Conservation (phyloP, 2,329 filamentous ascomycete species). For the Ploettnerulaceae sp. region DNA sequence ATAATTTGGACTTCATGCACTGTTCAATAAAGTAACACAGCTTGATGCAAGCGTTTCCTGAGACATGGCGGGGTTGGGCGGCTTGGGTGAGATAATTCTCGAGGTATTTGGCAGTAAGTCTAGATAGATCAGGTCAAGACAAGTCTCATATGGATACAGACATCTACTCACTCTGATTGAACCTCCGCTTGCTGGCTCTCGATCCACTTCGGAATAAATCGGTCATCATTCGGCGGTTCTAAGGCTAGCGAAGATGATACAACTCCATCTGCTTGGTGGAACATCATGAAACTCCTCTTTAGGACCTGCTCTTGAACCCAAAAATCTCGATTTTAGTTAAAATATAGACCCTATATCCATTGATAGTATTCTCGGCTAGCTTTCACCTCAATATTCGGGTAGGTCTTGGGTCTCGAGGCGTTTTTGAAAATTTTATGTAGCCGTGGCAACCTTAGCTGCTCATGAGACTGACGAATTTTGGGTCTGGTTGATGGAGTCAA, state of each 20-base stretch:
- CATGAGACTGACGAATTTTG: no score
- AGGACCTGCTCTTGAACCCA: no score
- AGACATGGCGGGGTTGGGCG: slow-evolving; percentile 48
- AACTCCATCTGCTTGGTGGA: background rate
- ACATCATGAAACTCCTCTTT: no score
- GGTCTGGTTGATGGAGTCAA: no score
- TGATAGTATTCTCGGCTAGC: no score
- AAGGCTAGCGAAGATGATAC: background rate
- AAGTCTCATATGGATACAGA: slow-evolving; percentile 15
- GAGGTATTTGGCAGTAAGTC: slow-evolving; percentile 23
- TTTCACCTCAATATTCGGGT: no score
- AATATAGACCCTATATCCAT: no score
- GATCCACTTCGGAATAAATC: slow-evolving; percentile 38
- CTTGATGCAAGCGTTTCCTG: slow-evolving; percentile 53
- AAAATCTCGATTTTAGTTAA: no score
- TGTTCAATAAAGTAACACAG: slow-evolving; percentile 60
- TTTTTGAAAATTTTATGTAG: no score
- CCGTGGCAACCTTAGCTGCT: no score
- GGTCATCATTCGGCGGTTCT: slow-evolving; percentile 23
- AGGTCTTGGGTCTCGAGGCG: no score
- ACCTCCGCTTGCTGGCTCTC: slow-evolving; percentile 36
- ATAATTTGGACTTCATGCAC: slow-evolving; percentile 46
- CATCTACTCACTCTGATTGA: slow-evolving; percentile 36
- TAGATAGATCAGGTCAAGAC: slow-evolving; percentile 10
- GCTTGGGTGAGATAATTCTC: slow-evolving; percentile 27